Percentiles rank a stretch among this genome's conserved stretches.
Evolutionary conservation across 23 red algal species (phyloP).

Genomic region (Gracilaria domingensis): DNA sequence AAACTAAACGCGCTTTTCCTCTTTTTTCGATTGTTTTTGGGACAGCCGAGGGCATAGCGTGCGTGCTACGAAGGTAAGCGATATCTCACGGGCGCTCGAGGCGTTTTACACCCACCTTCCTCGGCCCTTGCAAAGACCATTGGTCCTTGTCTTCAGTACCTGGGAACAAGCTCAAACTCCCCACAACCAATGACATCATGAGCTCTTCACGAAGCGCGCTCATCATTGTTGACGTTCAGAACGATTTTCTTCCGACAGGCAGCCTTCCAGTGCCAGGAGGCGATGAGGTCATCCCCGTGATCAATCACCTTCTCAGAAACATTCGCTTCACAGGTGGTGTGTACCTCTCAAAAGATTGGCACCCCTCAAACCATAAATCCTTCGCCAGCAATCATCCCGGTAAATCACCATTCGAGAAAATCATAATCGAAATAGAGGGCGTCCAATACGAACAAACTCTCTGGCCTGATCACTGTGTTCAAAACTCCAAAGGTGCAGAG

Average conservation of each 20-base stretch:
- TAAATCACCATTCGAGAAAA: conserved; percentile 15
- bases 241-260: conserved; percentile 79
- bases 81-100: too few species aligned
- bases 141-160: too few species aligned
- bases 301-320: conserved; percentile 33
- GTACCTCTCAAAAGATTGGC: conserved; percentile 81
- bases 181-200: neutral
- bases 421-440: conserved; percentile 2
- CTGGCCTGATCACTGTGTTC: conserved; percentile 90
- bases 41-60: too few species aligned
- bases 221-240: conserved; percentile 86
- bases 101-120: too few species aligned
- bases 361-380: conserved; percentile 72
- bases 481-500: conserved; percentile 55
- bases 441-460: conserved; percentile 49
- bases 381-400: conserved; percentile 64
- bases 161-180: neutral
- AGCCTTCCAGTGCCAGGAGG: conserved; percentile 60
- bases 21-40: neutral
- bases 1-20: too few species aligned
- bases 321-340: conserved; percentile 47
- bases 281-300: conserved; percentile 57
- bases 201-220: conserved; percentile 41
- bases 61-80: too few species aligned
- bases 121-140: too few species aligned